phyloP scores from a whole-genome alignment of 306 rosid species.

The Cicer yamashitae region DNA sequence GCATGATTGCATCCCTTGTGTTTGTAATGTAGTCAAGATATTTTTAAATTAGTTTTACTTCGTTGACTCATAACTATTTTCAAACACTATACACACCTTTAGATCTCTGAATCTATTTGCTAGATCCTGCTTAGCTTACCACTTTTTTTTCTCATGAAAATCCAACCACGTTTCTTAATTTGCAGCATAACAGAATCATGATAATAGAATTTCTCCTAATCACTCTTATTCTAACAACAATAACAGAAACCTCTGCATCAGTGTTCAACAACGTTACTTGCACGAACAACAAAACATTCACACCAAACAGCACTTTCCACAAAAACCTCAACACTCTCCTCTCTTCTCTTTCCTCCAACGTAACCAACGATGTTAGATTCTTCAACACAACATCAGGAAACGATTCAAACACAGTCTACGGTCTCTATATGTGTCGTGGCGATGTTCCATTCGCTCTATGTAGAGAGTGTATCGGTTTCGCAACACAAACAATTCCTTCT shows the following conservation, averaged over 20 bases:
- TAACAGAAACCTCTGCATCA: slow-evolving; percentile 45
- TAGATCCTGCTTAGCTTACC: background rate
- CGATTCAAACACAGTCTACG: slow-evolving; percentile 39
- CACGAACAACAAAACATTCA: slow-evolving; percentile 43
- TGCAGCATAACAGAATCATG: slow-evolving; percentile 38
- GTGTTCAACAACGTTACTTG: slow-evolving; percentile 54
- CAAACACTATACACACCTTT: background rate
- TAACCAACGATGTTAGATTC: slow-evolving; percentile 40
- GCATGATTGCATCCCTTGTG: too few relatives aligned
- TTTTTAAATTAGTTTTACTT: background rate
- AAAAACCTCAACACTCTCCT: slow-evolving; percentile 49
- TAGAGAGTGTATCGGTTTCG: slow-evolving; percentile 52
- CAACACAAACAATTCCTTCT: slow-evolving; percentile 28
- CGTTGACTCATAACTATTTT: slow-evolving; percentile 14
- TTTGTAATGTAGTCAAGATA: too few relatives aligned
- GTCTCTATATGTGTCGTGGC: slow-evolving; percentile 58
- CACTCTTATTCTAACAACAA: background rate
- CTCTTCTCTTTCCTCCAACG: slow-evolving; percentile 51
- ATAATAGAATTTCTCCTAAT: background rate
- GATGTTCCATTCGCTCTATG: slow-evolving; percentile 52
- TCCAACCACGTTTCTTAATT: background rate
- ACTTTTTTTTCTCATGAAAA: background rate
- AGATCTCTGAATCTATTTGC: background rate
- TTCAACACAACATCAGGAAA: slow-evolving; percentile 48
- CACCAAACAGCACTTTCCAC: slow-evolving; percentile 49